These are phyloP conservation scores for Fusarium musae DNA, from an alignment of 2,329 filamentous ascomycete genomes.

Conservation along the genomic window DNA sequence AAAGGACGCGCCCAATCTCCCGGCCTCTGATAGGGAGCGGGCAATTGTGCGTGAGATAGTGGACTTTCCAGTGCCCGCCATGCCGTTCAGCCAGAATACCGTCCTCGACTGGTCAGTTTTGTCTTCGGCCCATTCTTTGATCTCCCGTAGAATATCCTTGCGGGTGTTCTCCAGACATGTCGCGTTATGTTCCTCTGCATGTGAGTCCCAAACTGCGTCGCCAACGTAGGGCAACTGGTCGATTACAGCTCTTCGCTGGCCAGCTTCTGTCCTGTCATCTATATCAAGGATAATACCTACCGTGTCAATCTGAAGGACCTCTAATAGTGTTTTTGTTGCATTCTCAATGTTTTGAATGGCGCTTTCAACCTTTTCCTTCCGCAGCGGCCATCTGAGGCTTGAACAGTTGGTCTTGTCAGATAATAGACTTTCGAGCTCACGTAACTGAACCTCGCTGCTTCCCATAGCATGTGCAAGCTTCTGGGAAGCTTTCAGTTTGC, in stretches of 20 bases:
- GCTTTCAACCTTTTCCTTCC: not conserved
- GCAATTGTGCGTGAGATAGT: conserved; percentile 54
- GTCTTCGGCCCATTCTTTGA: fast-evolving
- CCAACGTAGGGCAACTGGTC: not conserved
- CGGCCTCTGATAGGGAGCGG: fast-evolving
- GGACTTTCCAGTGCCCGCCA: conserved; percentile 1
- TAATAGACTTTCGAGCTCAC: not conserved
- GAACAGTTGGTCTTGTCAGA: not conserved
- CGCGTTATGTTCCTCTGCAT: not conserved
- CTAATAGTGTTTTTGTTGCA: fast-evolving
- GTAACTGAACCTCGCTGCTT: not conserved
- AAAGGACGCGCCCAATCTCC: conserved; percentile 50
- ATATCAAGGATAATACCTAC: not conserved
- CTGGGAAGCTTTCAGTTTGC: not conserved
- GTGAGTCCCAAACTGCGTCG: not conserved
- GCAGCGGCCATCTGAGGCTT: conserved; percentile 39
- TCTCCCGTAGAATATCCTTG: fast-evolving
- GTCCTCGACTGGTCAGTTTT: not conserved
- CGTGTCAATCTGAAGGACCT: not conserved
- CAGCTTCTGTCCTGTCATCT: not conserved
- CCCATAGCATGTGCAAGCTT: not conserved
- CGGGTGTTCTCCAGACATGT: not conserved
- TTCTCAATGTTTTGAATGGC: not conserved
- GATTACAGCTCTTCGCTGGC: not conserved
- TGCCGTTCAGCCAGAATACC: not conserved